Percentiles rank a stretch among this genome's conserved stretches.
phyloP scores from a whole-genome alignment of 257 asterid species.

The Rhazya stricta region DNA sequence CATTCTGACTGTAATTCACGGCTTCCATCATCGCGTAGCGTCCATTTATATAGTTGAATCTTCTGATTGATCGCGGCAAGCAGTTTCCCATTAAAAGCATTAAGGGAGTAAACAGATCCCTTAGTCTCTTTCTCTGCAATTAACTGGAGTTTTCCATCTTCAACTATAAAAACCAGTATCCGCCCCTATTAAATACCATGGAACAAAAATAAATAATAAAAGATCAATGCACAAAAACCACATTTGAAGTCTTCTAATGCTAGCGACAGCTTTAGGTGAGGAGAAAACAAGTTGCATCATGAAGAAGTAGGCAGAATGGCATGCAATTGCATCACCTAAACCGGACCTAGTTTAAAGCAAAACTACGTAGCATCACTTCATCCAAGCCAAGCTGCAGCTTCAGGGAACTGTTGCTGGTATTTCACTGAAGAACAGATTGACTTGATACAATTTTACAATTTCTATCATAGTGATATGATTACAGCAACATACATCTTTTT shows the following conservation, averaged over 20 bases:
- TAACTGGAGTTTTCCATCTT: conserved; percentile 91
- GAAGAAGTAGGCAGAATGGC: not conserved
- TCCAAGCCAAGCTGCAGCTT: conserved; percentile 4
- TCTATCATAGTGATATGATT: not conserved
- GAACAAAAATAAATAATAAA: too few species aligned
- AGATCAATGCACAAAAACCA: not conserved
- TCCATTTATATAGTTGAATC: conserved; percentile 95
- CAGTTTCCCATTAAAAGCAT: conserved; percentile 86
- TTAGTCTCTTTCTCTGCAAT: conserved; percentile 95
- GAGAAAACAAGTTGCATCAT: not conserved
- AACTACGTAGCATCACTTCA: not conserved
- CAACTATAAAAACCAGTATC: conserved; percentile 83
- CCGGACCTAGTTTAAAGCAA: not conserved
- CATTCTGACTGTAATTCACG: conserved; percentile 95
- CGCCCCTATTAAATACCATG: conserved; percentile 67
- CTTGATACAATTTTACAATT: not conserved
- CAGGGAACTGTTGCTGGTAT: not conserved
- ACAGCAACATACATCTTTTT: not conserved
- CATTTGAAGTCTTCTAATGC: not conserved
- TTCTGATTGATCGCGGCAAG: conserved; percentile 98
- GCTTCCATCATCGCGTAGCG: conserved; percentile 85
- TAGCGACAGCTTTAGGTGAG: not conserved
- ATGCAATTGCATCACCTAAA: not conserved
- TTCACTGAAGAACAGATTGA: not conserved
- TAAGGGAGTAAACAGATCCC: conserved; percentile 94